phyloP scores from a whole-genome alignment of 345 rosid genomes.

The Trapa bicornis region DNA sequence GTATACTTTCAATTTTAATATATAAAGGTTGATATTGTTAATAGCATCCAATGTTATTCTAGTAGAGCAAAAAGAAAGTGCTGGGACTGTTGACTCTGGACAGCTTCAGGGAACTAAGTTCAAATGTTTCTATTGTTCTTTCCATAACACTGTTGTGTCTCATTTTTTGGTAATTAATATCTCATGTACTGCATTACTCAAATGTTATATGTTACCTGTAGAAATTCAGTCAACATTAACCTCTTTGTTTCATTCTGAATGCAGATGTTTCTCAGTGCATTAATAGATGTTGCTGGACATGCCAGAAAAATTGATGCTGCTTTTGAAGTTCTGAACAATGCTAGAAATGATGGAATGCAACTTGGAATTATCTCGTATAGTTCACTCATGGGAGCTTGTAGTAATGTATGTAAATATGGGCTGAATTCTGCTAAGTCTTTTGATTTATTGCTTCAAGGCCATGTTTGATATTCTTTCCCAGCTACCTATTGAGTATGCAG shows the following conservation, averaged over 20 bases:
- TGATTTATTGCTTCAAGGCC: background rate
- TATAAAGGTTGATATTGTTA: background rate
- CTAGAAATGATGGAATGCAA: slow-evolving; percentile 43
- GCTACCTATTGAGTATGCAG: background rate
- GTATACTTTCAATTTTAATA: slow-evolving; percentile 20
- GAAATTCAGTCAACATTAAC: background rate
- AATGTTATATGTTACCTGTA: background rate
- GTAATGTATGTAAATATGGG: slow-evolving; percentile 49
- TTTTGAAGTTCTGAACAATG: slow-evolving; percentile 54
- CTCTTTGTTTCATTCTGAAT: background rate
- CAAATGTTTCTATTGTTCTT: background rate
- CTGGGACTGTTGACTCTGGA: background rate
- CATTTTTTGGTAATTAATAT: background rate
- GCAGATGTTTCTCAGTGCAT: slow-evolving; percentile 84
- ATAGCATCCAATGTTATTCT: background rate
- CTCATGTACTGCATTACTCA: background rate
- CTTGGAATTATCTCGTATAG: slow-evolving; percentile 74
- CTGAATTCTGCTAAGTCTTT: background rate
- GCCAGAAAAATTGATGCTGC: slow-evolving; percentile 70
- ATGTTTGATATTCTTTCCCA: background rate
- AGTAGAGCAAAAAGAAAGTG: background rate
- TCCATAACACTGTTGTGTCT: background rate
- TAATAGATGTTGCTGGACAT: slow-evolving; percentile 83
- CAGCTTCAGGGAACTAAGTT: background rate
- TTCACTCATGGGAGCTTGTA: slow-evolving; percentile 98